Conservation (phyloP, 1,284 basidiomycete genomes). For the Ustilago vetiveriae region DNA sequence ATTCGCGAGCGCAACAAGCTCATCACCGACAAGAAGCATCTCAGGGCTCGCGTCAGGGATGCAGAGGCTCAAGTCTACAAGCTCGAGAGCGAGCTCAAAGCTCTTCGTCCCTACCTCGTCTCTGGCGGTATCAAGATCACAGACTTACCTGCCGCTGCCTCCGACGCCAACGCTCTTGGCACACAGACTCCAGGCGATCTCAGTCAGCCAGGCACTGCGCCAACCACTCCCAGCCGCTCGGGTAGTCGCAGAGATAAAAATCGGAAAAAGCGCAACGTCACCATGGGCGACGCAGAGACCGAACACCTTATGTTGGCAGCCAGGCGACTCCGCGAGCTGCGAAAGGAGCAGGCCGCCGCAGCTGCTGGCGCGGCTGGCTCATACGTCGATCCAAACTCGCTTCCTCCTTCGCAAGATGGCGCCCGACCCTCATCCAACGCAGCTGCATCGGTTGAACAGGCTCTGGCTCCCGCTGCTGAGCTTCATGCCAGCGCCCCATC, state of each 20-base stretch:
- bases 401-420: constrained; percentile 30
- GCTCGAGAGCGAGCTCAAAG: constrained; percentile 62
- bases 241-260: constrained; percentile 44
- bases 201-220: constrained; percentile 30
- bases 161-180: constrained; percentile 10
- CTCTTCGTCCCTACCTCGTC: constrained; percentile 59
- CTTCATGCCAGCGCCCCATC: constrained; percentile 12
- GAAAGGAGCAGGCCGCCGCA: constrained; percentile 38
- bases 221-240: constrained; percentile 49
- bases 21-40: constrained; percentile 62
- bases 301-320: constrained; percentile 68
- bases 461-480: constrained; percentile 36
- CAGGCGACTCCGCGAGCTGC: constrained; percentile 58
- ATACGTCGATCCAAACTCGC: constrained; percentile 16
- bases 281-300: constrained; percentile 69
- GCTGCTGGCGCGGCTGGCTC: constrained; percentile 14
- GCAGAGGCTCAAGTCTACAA: constrained; percentile 61
- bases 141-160: constrained; percentile 9
- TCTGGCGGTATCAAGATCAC: constrained; percentile 41
- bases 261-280: constrained; percentile 46
- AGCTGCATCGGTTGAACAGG: constrained; percentile 4
- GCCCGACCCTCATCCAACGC: neutral
- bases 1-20: constrained; percentile 63
- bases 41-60: constrained; percentile 60
- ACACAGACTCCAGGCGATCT: constrained; percentile 14